These are phyloP conservation scores for Fusarium concolor DNA, from an alignment of 2,329 filamentous ascomycete species.

Conservation along the genomic window DNA sequence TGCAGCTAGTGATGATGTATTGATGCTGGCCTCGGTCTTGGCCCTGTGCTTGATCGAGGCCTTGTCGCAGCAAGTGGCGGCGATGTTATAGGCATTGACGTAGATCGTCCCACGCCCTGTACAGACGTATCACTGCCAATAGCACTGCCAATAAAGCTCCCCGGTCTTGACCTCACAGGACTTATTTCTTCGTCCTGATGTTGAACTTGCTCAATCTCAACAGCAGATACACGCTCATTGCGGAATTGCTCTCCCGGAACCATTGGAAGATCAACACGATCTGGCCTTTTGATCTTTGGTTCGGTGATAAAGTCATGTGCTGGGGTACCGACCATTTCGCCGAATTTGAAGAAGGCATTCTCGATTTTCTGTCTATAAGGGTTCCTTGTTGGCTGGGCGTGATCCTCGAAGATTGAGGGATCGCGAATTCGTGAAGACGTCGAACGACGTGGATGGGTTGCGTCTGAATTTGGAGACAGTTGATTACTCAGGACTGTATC, in stretches of 20 bases:
- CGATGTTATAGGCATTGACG: conserved; percentile 7
- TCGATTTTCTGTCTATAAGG: conserved; percentile 57
- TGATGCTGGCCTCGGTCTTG: neutral
- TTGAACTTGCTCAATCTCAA: neutral
- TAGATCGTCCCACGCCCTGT: neutral
- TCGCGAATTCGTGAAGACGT: neutral
- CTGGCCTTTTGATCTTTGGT: neutral
- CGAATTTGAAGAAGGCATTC: conserved; percentile 55
- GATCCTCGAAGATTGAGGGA: neutral
- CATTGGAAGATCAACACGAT: conserved; percentile 13
- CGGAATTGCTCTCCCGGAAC: conserved; percentile 15
- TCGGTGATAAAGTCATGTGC: conserved; percentile 53
- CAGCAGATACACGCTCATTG: neutral
- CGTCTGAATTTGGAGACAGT: neutral
- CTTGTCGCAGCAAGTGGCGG: neutral
- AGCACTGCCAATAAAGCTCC: conserved; percentile 1
- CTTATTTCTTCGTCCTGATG: conserved; percentile 4
- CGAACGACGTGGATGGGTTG: neutral
- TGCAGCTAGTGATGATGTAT: neutral
- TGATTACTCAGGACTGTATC: neutral
- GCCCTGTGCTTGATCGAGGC: neutral
- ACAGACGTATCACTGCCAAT: neutral
- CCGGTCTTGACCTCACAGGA: neutral
- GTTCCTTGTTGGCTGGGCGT: conserved; percentile 33
- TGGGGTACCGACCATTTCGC: conserved; percentile 60